Percentiles rank a stretch among this genome's conserved stretches.
These are phyloP conservation scores for Astrephomene gubernaculifera DNA, from an alignment of 139 green algal species.

Conservation along the genomic window DNA sequence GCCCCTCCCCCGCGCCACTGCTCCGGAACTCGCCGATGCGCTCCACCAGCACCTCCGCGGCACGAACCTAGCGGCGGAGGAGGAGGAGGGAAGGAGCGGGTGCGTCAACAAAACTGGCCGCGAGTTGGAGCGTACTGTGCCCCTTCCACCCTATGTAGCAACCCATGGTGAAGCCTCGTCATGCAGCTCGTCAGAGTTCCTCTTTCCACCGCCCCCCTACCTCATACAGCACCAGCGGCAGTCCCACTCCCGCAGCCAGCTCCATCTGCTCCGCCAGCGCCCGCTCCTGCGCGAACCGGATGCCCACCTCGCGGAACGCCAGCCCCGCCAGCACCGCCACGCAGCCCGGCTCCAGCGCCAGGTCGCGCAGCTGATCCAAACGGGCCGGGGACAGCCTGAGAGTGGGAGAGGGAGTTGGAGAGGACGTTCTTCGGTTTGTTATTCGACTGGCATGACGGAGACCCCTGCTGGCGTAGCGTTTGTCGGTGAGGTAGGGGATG, in stretches of 20 bases:
- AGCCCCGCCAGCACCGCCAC: conserved; percentile 49
- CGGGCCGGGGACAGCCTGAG: conserved; percentile 32
- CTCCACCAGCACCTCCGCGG: conserved; percentile 31
- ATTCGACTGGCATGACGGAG: too few species aligned
- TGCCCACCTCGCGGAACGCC: conserved; percentile 52
- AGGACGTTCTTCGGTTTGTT: too few species aligned
- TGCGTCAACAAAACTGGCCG: too few species aligned
- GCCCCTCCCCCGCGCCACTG: conserved; percentile 9
- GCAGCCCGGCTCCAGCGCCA: conserved; percentile 37
- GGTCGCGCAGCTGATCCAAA: conserved; percentile 43
- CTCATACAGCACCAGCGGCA: conserved; percentile 56
- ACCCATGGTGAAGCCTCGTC: too few species aligned
- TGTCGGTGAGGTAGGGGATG: too few species aligned
- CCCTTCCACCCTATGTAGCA: too few species aligned
- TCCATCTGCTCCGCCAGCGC: conserved; percentile 54
- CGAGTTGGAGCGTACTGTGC: too few species aligned
- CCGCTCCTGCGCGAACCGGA: conserved; percentile 49
- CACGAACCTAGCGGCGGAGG: conserved; percentile 4
- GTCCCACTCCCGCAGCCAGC: conserved; percentile 43
- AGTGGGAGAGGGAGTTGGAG: background rate
- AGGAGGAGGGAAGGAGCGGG: too few species aligned
- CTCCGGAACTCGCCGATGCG: conserved; percentile 39
- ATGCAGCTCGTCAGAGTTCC: too few species aligned
- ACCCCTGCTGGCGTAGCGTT: too few species aligned
- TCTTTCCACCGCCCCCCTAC: background rate